These are phyloP conservation scores for Linnemannia hyalina DNA, from an alignment of 192 early-diverging fungal species.

Conservation along the genomic window DNA sequence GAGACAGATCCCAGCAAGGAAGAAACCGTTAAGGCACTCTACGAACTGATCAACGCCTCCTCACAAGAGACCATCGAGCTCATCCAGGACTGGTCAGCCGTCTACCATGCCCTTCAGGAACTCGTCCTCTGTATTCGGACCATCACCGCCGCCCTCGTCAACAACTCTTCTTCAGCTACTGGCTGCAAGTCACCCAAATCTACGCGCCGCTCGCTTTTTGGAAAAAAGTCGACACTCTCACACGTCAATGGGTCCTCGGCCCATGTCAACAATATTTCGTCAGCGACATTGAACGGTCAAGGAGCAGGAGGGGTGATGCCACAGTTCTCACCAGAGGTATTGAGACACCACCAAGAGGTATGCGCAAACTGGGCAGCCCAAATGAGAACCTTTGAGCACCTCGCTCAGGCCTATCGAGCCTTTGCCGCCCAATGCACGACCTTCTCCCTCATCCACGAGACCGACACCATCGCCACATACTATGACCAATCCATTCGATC, in stretches of 20 bases:
- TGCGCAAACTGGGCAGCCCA: slow-evolving; percentile 30
- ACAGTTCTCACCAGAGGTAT: slow-evolving; percentile 10
- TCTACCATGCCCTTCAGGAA: slow-evolving; percentile 31
- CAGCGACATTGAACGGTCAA: neutral
- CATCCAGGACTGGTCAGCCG: slow-evolving; percentile 26
- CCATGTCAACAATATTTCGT: neutral
- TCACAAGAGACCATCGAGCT: slow-evolving; percentile 25
- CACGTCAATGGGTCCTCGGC: neutral
- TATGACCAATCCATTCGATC: slow-evolving; percentile 6
- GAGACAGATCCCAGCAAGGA: slow-evolving; percentile 11
- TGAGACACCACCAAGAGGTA: slow-evolving; percentile 17
- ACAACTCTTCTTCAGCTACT: too few relatives aligned
- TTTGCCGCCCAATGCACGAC: slow-evolving; percentile 10
- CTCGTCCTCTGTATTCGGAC: slow-evolving; percentile 16
- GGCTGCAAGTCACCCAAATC: slow-evolving; percentile 4
- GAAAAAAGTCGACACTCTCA: neutral
- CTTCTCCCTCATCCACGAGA: slow-evolving; percentile 18
- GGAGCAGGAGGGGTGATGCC: neutral
- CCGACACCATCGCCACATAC: neutral
- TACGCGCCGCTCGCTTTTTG: slow-evolving; percentile 3
- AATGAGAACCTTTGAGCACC: slow-evolving; percentile 32
- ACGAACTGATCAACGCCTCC: neutral
- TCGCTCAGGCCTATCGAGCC: slow-evolving; percentile 14
- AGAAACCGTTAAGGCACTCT: slow-evolving; percentile 12
- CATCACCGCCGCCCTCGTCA: neutral